Evolutionary conservation across 75 land plant species (phyloP), one percentile per base, ranked within the genome.

Genomic region (Cupressus sempervirens): DNA sequence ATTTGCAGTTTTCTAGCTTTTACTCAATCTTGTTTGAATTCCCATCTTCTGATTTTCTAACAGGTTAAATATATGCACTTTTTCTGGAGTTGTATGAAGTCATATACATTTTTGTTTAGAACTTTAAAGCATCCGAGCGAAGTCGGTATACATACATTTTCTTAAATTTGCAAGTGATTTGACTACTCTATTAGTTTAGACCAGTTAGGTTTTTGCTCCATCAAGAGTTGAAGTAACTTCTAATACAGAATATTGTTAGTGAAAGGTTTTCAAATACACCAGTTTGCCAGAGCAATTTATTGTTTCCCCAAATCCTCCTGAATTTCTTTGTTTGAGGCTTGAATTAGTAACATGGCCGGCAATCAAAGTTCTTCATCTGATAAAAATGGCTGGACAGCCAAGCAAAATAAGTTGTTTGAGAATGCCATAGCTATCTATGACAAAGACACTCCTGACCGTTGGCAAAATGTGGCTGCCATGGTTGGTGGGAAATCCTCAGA

Each of bases 401-500:
- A 94, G 88, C 91, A 95, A 86, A 93, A 95, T 89, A 92, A 91
- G 80, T 62, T 72, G 82, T 95, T 95, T 76, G 97, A 95, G 73
- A 87, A 84, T 46, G 97, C 95, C 0, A 88, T 95, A 38, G 92
- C 77, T 29, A 29, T 68, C 29, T 68, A 68, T 68, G 73, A 68
- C 73, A 68, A 68, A 29, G 73, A 68, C n/a, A 87, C 90, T 8
- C 91, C 96, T 1, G 92, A 89, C 81, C 88, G 95, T 32, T 95
- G 97, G 97, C 91, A 91, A 45, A 91, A 92, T n/a, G 81, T 95
- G 29, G 97, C 97, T 26, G 88, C 87, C 14, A 86, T 86, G 82
- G 93, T 95, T 0, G 93, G 91, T 40, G 96, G 93, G 41, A 95
- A 93, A 85, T 85, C 92, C 15, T 87, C 91, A 3, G 96, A 89